phyloP scores from a whole-genome alignment of 2,329 filamentous ascomycete genomes.

The Hypoxylon sp. region DNA sequence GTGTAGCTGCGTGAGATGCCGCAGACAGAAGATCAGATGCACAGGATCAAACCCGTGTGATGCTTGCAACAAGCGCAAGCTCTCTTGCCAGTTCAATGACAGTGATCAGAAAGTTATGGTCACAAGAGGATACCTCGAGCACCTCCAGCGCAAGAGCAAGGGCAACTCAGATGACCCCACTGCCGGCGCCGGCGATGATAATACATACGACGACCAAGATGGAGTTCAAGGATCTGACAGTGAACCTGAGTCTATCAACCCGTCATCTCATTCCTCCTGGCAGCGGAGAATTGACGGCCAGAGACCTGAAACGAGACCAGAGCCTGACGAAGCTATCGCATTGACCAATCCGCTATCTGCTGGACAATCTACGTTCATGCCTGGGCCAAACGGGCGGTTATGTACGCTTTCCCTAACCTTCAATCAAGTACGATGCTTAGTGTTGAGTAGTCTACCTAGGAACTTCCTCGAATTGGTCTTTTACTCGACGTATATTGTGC shows the following conservation, averaged over 20 bases:
- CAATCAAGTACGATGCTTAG: not conserved
- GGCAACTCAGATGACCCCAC: not conserved
- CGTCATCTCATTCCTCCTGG: not conserved
- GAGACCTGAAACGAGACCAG: not conserved
- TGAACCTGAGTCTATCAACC: not conserved
- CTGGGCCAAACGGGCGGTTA: slow-evolving; percentile 5
- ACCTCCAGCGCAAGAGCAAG: not conserved
- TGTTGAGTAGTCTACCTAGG: slow-evolving; percentile 3
- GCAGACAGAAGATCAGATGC: not conserved
- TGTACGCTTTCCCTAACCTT: not conserved
- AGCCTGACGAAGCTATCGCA: not conserved
- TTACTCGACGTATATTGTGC: not conserved
- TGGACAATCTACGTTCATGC: slow-evolving; percentile 11
- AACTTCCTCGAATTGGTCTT: slow-evolving; percentile 13
- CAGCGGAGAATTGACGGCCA: not conserved
- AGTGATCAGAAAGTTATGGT: slow-evolving; percentile 4
- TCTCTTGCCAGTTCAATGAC: not conserved
- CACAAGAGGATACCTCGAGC: not conserved
- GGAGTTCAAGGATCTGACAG: not conserved
- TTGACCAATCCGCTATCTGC: slow-evolving; percentile 8
- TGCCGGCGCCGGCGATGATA: not conserved
- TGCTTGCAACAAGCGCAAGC: slow-evolving; percentile 2
- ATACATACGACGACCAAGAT: not conserved
- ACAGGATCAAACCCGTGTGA: not conserved
- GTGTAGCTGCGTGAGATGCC: not conserved